Conservation (phyloP, 495 filamentous ascomycete genomes). For the Penicillium longicatenatum region DNA sequence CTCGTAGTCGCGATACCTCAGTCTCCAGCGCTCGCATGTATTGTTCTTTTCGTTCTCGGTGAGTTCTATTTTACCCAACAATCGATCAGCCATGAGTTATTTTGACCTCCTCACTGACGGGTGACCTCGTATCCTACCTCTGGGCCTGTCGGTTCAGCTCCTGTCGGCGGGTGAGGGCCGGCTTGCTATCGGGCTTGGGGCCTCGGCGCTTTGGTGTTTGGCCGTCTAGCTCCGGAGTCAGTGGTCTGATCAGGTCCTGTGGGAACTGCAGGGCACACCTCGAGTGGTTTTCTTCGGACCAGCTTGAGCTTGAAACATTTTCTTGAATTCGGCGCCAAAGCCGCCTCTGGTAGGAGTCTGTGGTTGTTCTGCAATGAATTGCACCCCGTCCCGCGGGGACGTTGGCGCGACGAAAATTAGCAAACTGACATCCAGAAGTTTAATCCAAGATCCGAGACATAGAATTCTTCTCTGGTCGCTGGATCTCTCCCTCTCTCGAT, state of each 20-base stretch:
- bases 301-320: constrained; percentile 29
- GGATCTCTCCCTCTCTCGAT: neutral
- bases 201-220: constrained; percentile 86
- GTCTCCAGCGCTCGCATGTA: constrained; percentile 94
- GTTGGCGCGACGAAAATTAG: constrained; percentile 14
- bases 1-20: constrained; percentile 73
- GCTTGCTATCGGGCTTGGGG: constrained; percentile 96
- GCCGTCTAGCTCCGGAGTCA: constrained; percentile 58
- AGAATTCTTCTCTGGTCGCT: neutral
- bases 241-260: neutral
- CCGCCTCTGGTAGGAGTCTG: constrained; percentile 28
- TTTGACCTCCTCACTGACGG: too few relatives aligned
- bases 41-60: constrained; percentile 94
- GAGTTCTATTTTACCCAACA: constrained; percentile 59
- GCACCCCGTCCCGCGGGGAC: constrained; percentile 19
- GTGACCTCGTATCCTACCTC: constrained; percentile 55
- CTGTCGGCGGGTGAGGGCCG: constrained; percentile 88
- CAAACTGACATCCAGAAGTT: neutral
- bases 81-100: constrained; percentile 6
- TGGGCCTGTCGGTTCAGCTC: constrained; percentile 96
- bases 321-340: constrained; percentile 36
- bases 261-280: constrained; percentile 25
- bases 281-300: constrained; percentile 38
- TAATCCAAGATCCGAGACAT: neutral
- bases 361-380: constrained; percentile 27